Evolutionary conservation across 139 green algal genomes (phyloP).

Genomic region (Bryopsis sp.): DNA sequence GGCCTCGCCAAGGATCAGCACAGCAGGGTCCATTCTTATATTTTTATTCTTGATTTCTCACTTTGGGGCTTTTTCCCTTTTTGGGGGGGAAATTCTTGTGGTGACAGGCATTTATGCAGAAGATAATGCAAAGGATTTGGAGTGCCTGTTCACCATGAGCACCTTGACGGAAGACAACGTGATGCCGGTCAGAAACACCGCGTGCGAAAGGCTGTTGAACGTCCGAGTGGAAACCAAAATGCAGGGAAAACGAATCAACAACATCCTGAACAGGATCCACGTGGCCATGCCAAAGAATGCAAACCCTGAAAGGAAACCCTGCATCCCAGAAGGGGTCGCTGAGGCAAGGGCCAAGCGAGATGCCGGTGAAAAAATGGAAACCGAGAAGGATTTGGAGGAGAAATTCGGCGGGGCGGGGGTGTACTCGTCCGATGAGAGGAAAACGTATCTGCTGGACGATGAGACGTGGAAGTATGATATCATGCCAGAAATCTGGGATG

Average conservation of each 20-base stretch:
- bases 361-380: slow-evolving; percentile 35
- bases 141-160: slow-evolving; percentile 69
- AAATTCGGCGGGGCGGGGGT: slow-evolving; percentile 87
- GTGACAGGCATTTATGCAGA: slow-evolving; percentile 19
- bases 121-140: slow-evolving; percentile 25
- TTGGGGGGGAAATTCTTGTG: no score
- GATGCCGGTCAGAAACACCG: slow-evolving; percentile 69
- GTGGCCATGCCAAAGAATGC: slow-evolving; percentile 71
- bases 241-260: slow-evolving; percentile 67
- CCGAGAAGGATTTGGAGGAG: slow-evolving; percentile 79
- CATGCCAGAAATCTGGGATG: slow-evolving; percentile 93
- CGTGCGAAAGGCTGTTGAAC: slow-evolving; percentile 88
- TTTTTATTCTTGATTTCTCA: no score
- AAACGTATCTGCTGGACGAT: slow-evolving; percentile 79
- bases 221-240: slow-evolving; percentile 84
- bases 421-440: slow-evolving; percentile 80
- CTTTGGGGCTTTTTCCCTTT: no score
- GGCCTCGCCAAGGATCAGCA: no score
- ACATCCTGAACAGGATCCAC: slow-evolving; percentile 90
- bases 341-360: slow-evolving; percentile 41
- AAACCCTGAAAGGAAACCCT: slow-evolving; percentile 51
- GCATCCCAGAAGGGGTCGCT: slow-evolving; percentile 67
- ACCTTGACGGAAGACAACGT: slow-evolving; percentile 90
- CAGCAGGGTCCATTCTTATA: no score
- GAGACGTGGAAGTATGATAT: slow-evolving; percentile 87